Percentiles rank a stretch among this genome's conserved stretches.
Evolutionary conservation across 176 grass and related monocot species (phyloP).

Genomic region (Carex cristatella): DNA sequence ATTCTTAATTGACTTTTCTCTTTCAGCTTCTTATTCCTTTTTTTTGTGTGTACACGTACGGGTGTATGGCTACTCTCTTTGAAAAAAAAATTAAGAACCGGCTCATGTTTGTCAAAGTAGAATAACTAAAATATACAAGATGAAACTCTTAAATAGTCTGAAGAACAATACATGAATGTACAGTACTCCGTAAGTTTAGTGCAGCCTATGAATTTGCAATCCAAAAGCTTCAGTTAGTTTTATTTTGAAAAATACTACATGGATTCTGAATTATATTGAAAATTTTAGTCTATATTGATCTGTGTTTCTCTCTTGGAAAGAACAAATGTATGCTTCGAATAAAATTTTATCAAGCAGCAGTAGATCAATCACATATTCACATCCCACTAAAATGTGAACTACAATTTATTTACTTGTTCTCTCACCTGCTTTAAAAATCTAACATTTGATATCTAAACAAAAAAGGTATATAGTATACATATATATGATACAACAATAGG

Average conservation of each 20-base stretch:
- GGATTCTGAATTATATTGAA: not conserved
- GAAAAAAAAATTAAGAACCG: too few relatives aligned
- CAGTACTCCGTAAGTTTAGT: not conserved
- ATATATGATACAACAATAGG: not conserved
- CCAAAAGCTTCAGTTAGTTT: not conserved
- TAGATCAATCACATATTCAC: not conserved
- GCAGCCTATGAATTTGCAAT: not conserved
- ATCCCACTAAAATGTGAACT: not conserved
- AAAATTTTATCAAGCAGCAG: not conserved
- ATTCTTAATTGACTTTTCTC: not conserved
- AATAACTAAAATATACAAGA: not conserved
- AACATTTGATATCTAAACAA: not conserved
- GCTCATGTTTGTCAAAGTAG: not conserved
- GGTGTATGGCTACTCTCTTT: not conserved
- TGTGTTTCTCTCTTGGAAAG: not conserved
- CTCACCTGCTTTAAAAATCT: not conserved
- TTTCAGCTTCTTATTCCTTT: not conserved
- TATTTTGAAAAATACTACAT: not conserved
- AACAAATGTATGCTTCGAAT: not conserved
- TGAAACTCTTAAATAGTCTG: not conserved
- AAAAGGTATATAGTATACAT: not conserved
- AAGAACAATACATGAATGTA: not conserved
- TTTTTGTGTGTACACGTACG: not conserved
- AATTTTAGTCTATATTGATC: not conserved
- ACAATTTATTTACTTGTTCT: not conserved